phyloP scores from a whole-genome alignment of 108 stramenopile species.

The Cyclotella cryptica region DNA sequence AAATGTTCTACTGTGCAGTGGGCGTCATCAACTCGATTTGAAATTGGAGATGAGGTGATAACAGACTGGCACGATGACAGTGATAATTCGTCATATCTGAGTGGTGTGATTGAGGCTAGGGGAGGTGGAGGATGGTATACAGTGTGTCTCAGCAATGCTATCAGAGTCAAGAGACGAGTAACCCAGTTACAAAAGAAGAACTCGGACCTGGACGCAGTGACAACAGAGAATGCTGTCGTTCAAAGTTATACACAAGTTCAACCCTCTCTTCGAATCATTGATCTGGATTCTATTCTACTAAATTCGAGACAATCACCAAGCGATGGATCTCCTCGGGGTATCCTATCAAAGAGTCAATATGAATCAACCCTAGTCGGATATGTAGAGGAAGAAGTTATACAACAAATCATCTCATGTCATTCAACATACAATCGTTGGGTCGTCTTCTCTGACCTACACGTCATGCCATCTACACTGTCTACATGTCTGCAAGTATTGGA shows the following conservation, averaged over 20 bases:
- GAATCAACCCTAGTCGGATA: conserved; percentile 34
- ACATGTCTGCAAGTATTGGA: conserved; percentile 75
- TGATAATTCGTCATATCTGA: background rate
- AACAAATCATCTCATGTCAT: conserved; percentile 34
- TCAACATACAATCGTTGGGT: conserved; percentile 70
- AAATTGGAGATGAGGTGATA: conserved; percentile 36
- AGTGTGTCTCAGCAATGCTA: conserved; percentile 39
- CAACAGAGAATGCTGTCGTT: background rate
- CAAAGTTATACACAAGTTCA: conserved; percentile 19
- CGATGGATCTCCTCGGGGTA: background rate
- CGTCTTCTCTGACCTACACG: conserved; percentile 88
- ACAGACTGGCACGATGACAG: background rate
- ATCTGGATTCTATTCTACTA: background rate
- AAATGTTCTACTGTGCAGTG: background rate
- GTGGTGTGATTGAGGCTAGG: conserved; percentile 51
- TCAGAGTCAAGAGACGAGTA: conserved; percentile 30
- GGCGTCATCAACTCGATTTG: conserved; percentile 20
- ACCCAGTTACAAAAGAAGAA: conserved; percentile 29
- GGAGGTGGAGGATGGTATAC: conserved; percentile 74
- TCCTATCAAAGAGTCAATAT: conserved; percentile 2
- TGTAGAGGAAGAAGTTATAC: conserved; percentile 29
- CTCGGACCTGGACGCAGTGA: background rate
- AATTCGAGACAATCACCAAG: conserved; percentile 18
- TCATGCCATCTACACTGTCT: conserved; percentile 68
- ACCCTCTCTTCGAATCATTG: background rate